Evolutionary conservation across 169 alveolate species (phyloP).

Genomic region (Hepatocystis sp.): DNA sequence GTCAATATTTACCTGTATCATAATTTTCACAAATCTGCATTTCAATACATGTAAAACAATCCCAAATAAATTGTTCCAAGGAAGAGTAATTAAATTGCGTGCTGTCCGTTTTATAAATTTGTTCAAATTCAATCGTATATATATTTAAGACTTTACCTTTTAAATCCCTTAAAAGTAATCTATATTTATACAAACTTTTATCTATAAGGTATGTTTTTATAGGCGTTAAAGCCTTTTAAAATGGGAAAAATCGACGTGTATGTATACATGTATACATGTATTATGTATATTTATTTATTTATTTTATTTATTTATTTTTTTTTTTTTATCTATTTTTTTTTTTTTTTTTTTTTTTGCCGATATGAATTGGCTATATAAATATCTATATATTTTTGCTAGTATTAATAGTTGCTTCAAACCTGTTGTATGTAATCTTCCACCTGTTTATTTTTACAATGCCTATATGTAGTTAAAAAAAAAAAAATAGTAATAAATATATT

Average conservation of each 20-base stretch:
- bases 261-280: slow-evolving; percentile 8
- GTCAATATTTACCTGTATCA: slow-evolving; percentile 20
- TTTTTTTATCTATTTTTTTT: no score
- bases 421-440: slow-evolving; percentile 69
- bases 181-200: slow-evolving; percentile 53
- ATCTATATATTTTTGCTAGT: no score
- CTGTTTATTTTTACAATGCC: slow-evolving; percentile 64
- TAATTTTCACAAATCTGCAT: slow-evolving; percentile 40
- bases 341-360: no score
- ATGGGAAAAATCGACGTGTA: no score
- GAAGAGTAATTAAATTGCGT: slow-evolving; percentile 32
- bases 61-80: slow-evolving; percentile 64
- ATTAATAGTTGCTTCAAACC: no score
- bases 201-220: slow-evolving; percentile 17
- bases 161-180: slow-evolving; percentile 35
- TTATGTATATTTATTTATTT: background rate
- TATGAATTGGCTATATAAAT: no score
- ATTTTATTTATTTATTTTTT: no score
- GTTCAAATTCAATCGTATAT: slow-evolving; percentile 64
- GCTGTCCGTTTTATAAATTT: slow-evolving; percentile 14
- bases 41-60: slow-evolving; percentile 56
- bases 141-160: slow-evolving; percentile 39
- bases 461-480: background rate
- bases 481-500: no score
- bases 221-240: slow-evolving; percentile 50